Conservation (phyloP, 768 basidiomycete genomes). For the Chiua virens region DNA sequence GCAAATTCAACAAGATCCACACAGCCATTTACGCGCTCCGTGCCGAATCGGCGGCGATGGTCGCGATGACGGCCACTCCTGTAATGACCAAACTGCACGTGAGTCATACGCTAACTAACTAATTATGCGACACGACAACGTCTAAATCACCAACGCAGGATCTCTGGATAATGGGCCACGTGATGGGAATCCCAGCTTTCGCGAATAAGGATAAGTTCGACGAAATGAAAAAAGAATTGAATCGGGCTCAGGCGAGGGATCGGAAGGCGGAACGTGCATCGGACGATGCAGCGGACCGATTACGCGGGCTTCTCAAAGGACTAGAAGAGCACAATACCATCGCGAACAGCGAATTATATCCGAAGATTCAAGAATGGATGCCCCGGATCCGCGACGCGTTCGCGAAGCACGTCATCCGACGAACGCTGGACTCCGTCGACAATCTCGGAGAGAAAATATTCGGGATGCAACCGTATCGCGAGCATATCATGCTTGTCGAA, state of each 20-base stretch:
- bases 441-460: not conserved
- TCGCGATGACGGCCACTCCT: constrained; percentile 1
- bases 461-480: not conserved
- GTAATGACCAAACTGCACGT: constrained; percentile 9
- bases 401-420: not conserved
- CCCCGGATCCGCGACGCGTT: not conserved
- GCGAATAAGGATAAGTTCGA: rapidly evolving
- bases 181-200: not conserved
- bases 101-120: too few species aligned
- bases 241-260: not conserved
- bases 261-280: not conserved
- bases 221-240: not conserved
- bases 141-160: not conserved
- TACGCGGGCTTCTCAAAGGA: not conserved
- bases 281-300: not conserved
- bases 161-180: constrained; percentile 2
- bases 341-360: not conserved
- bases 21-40: not conserved
- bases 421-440: not conserved
- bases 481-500: not conserved
- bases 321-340: not conserved
- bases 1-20: constrained; percentile 4
- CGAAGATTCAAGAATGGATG: not conserved
- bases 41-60: rapidly evolving
- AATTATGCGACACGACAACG: too few species aligned